These are phyloP conservation scores for Alternaria angustiovoidea DNA, from an alignment of 2,329 filamentous ascomycete genomes.

Conservation along the genomic window DNA sequence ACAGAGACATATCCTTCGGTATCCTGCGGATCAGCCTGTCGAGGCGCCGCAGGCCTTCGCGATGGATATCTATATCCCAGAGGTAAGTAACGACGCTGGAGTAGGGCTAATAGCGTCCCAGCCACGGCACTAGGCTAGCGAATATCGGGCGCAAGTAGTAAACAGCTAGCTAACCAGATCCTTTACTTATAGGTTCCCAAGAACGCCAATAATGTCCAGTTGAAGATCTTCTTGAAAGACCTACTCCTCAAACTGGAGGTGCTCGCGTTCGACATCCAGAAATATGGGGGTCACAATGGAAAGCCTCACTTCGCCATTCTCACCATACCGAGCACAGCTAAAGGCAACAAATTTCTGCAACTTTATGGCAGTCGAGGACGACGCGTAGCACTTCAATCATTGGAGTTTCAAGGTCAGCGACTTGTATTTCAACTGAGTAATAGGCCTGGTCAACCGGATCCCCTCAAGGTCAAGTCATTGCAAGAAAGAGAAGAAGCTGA, in stretches of 20 bases:
- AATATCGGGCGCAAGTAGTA: neutral
- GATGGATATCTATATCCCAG: slow-evolving; percentile 40
- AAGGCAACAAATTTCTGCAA: slow-evolving; percentile 56
- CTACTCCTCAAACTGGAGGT: slow-evolving; percentile 53
- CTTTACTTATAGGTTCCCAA: slow-evolving; percentile 45
- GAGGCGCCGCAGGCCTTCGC: neutral
- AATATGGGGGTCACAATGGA: slow-evolving; percentile 43
- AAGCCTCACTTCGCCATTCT: slow-evolving; percentile 47
- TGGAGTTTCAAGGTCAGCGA: slow-evolving; percentile 16
- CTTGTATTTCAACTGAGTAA: slow-evolving; percentile 28
- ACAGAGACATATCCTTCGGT: neutral
- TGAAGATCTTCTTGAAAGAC: slow-evolving; percentile 53
- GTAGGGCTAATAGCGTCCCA: neutral
- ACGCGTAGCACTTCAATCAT: slow-evolving; percentile 9
- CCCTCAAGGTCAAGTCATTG: slow-evolving; percentile 33
- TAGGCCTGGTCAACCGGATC: slow-evolving; percentile 32
- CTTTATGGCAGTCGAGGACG: slow-evolving; percentile 36
- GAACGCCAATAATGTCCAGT: slow-evolving; percentile 52
- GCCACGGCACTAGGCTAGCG: neutral
- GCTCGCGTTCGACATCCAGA: slow-evolving; percentile 55
- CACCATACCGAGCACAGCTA: slow-evolving; percentile 54
- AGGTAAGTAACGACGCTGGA: slow-evolving; percentile 20
- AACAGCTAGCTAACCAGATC: neutral
- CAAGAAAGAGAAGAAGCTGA: slow-evolving; percentile 33
- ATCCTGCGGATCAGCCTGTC: neutral